Evolutionary conservation across 2,329 filamentous ascomycete genomes (phyloP), one percentile per base, ranked within the genome.

Genomic region (Chrysosporium keratinophilum): DNA sequence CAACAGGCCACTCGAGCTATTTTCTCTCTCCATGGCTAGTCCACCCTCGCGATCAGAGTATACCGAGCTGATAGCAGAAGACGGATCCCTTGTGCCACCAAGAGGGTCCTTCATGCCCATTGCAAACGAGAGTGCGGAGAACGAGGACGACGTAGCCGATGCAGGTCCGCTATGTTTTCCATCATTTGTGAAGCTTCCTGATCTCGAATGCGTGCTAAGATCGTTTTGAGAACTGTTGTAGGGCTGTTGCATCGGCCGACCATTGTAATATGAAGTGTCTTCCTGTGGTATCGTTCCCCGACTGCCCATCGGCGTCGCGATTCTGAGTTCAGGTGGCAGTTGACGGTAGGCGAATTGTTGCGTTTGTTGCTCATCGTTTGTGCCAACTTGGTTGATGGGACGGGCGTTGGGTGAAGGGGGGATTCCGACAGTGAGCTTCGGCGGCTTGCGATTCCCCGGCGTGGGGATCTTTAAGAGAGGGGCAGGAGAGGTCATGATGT

Each of bases 361-460:
- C 14, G 61, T 58, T 31, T 68, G 68, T 59, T 69, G 67, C 59
- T 67, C 64, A 60, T 65, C 63, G 56, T 63, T 65, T 62, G 41
- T 63, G 64, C 42, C 67, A 54, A 40, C 46, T 37, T 56, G 48
- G 31, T 58, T 61, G 50, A 93, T 81, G 1, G 90, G 83, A 69
- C 90, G 88, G 58, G 78, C 84, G 71, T 82, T 91, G 47, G 88
- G 87, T 35, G 88, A 95, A 0, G 87, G 83, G 37, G 91, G 91
- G 55, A 97, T 97, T 44, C 90, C 87, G 54, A 97, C 80, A 43
- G 89, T 91, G 55, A 97, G 79, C 63, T 86, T 83, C 28, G 88
- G 88, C 51, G 85, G 77, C 59, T 77, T 74, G 62, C 82, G 78
- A 60, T 75, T 76, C 59, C 87, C 87, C 39, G 85, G 86, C 54